These are phyloP conservation scores for Boletus insuetus DNA, from an alignment of 768 basidiomycete genomes.

Conservation along the genomic window DNA sequence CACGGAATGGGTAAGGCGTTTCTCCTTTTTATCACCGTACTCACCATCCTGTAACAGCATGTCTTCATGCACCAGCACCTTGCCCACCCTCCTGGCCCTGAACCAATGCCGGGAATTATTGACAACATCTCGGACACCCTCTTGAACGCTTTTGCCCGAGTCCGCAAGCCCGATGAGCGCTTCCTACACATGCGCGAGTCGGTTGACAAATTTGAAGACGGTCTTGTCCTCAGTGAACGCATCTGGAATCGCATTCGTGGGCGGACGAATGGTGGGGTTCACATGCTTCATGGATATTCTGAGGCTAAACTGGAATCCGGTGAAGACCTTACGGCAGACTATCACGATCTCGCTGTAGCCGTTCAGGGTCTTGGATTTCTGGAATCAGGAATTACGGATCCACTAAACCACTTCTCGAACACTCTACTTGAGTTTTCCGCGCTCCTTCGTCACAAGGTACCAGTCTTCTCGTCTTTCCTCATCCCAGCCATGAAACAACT, in stretches of 20 bases:
- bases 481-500: neutral
- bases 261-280: constrained; percentile 72
- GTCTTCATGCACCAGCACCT: constrained; percentile 97
- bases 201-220: constrained; percentile 96
- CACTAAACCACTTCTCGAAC: constrained; percentile 94
- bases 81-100: constrained; percentile 87
- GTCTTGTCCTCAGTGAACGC: constrained; percentile 77
- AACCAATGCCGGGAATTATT: constrained; percentile 74
- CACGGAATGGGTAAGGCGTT: constrained; percentile 86
- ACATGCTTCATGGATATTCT: constrained; percentile 47
- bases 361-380: constrained; percentile 97
- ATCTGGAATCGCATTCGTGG: constrained; percentile 75
- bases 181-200: constrained; percentile 89
- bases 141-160: constrained; percentile 91
- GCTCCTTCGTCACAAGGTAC: constrained; percentile 77
- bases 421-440: constrained; percentile 94
- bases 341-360: constrained; percentile 94
- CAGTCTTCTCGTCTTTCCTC: constrained; percentile 16
- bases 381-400: constrained; percentile 98
- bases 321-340: constrained; percentile 96
- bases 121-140: constrained; percentile 96
- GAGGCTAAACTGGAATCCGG: constrained; percentile 78
- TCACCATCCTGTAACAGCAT: constrained; percentile 49
- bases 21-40: neutral
- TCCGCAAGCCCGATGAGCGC: constrained; percentile 95